These are phyloP conservation scores for Millerozyma miso DNA, from an alignment of 805 yeast genomes.

Conservation along the genomic window DNA sequence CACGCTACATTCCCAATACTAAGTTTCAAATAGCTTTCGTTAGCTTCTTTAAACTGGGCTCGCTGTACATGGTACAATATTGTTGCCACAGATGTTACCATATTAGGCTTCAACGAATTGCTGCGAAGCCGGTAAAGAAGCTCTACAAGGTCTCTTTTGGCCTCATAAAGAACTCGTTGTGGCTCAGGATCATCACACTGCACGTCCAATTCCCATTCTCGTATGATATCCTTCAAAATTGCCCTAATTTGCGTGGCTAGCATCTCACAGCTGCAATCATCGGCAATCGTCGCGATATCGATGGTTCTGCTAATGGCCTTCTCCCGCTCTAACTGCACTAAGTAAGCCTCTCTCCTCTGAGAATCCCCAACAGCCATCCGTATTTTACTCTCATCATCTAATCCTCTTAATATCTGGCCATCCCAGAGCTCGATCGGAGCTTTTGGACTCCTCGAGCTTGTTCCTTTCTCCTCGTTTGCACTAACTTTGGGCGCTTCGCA, in stretches of 20 bases:
- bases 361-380: slow-evolving; percentile 13
- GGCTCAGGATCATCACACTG: slow-evolving; percentile 6
- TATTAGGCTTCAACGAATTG: slow-evolving; percentile 37
- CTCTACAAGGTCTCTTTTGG: slow-evolving; percentile 46
- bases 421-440: slow-evolving; percentile 15
- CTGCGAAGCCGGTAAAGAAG: slow-evolving; percentile 41
- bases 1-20: slow-evolving; percentile 87
- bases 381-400: slow-evolving; percentile 16
- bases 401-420: slow-evolving; percentile 15
- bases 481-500: not conserved
- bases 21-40: slow-evolving; percentile 66
- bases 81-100: slow-evolving; percentile 54
- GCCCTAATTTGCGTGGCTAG: slow-evolving; percentile 41
- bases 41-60: slow-evolving; percentile 47
- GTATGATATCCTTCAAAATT: slow-evolving; percentile 43
- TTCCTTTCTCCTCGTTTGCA: slow-evolving; percentile 10
- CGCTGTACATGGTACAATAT: slow-evolving; percentile 59
- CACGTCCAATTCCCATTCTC: slow-evolving; percentile 35
- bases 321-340: slow-evolving; percentile 25
- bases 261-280: slow-evolving; percentile 18
- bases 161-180: slow-evolving; percentile 22
- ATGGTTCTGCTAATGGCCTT: slow-evolving; percentile 10
- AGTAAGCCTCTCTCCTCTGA: slow-evolving; percentile 17
- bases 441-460: no score
- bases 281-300: slow-evolving; percentile 28